These are phyloP conservation scores for Phaffia tasmanica DNA, from an alignment of 768 basidiomycete genomes.

Conservation along the genomic window DNA sequence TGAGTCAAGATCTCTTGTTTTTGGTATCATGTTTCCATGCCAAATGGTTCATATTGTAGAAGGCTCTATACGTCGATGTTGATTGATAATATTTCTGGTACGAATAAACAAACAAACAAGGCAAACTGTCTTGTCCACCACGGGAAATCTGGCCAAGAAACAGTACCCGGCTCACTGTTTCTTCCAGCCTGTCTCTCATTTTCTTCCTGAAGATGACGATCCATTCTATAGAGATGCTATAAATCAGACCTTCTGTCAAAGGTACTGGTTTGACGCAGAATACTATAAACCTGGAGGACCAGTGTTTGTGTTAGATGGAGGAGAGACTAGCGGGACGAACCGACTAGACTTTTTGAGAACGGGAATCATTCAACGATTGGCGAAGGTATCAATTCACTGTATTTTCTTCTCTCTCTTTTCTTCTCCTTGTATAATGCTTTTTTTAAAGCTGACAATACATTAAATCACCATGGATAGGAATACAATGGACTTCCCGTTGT, in stretches of 20 bases:
- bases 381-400: conserved; percentile 1
- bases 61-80: too few species aligned
- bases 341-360: conserved; percentile 52
- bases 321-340: conserved; percentile 68
- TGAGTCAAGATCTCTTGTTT: too few species aligned
- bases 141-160: too few species aligned
- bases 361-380: conserved; percentile 20
- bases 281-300: conserved; percentile 69
- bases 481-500: conserved; percentile 82
- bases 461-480: conserved; percentile 65
- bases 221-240: conserved; percentile 26
- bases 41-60: too few species aligned
- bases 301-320: conserved; percentile 82
- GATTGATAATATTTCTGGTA: too few species aligned
- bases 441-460: neutral
- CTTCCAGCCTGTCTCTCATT: conserved; percentile 21
- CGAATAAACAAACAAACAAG: too few species aligned
- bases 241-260: conserved; percentile 61
- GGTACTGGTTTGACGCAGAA: conserved; percentile 83
- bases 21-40: too few species aligned
- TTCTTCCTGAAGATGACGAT: neutral
- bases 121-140: too few species aligned
- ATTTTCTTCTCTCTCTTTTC: neutral
- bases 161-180: conserved; percentile 19
- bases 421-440: neutral